A percentile compares a stretch with the other conserved stretches of the same genome.
These are phyloP conservation scores for Penicillium sumatraense DNA, from an alignment of 2,329 filamentous ascomycete species.

Conservation along the genomic window DNA sequence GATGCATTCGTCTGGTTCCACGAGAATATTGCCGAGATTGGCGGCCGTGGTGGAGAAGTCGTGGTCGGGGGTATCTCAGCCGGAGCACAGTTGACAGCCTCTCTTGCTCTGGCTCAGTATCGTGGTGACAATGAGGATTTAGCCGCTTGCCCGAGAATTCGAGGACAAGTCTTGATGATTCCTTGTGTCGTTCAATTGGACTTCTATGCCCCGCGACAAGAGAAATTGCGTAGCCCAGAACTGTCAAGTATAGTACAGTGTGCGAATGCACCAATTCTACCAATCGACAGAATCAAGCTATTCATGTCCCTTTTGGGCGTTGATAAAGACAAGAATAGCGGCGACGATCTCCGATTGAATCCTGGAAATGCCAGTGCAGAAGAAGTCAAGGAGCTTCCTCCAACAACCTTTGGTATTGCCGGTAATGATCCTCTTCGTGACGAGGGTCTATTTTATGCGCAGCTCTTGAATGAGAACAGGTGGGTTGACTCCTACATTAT, in stretches of 20 bases:
- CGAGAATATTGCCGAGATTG: conserved; percentile 44
- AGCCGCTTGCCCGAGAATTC: conserved; percentile 36
- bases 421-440: conserved; percentile 56
- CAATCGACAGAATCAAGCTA: conserved; percentile 41
- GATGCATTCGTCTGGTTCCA: conserved; percentile 62
- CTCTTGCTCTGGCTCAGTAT: conserved; percentile 47
- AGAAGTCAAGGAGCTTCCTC: conserved; percentile 48
- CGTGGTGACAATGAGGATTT: conserved; percentile 27
- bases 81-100: conserved; percentile 51
- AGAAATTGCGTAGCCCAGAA: conserved; percentile 41
- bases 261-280: conserved; percentile 56
- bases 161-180: conserved; percentile 59
- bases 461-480: conserved; percentile 50
- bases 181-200: conserved; percentile 48
- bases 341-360: conserved; percentile 44
- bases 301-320: conserved; percentile 36
- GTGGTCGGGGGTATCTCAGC: conserved; percentile 57
- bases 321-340: conserved; percentile 19
- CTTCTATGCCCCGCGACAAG: conserved; percentile 41
- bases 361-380: conserved; percentile 40
- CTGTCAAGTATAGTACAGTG: conserved; percentile 54
- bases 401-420: conserved; percentile 51
- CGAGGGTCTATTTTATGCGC: conserved; percentile 54
- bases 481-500: conserved; percentile 29
- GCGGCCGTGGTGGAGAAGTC: conserved; percentile 45